Base-by-base conservation (phyloP, 495 filamentous ascomycete genomes). In the Podospora pseudopauciseta region DNA sequence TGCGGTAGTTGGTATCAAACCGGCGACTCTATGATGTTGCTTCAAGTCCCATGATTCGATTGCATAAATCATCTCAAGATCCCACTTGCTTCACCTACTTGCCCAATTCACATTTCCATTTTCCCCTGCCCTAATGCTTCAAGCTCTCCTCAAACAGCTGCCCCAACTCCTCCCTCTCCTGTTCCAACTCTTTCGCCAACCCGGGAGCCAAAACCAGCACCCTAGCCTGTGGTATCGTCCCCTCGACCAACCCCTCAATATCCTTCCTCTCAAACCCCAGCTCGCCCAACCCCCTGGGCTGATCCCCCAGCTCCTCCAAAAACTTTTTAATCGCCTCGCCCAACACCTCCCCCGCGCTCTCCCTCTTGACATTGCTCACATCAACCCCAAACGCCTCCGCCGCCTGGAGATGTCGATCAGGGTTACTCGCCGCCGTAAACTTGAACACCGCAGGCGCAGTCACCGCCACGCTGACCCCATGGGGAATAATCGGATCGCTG, bases 391-490 rank as follows among this genome's bases (percentile, higher is more conserved):
- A 98, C 0, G 84, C 87, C 79, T 97, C 93, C 2, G 96, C 95
- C 5, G 94, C 96, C 1, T 86, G 87, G 16, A 98, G 80, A 77
- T 99, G 95, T 2, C 95, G 88, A 11, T 96, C 92, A 0, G 95
- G 95, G 72, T 97, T 97, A 1, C 90, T 92, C 0, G 94, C 83
- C 0, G 85, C 96, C 0, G 94, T 99, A 78, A 98, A 98, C 3
- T 86, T 85, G 86, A 99, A 99, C 9, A 98, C 95, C 0, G 93
- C 90, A 0, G 96, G 95, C 0, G 96, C 94, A 2, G 93, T 95
- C 5, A 99, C 94, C 20, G 95, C 95, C 0, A 99, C 95, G 1
- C 89, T 91, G 44, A 99, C 95, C 26, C 96, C 96, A 80, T 98
- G 96, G 0, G 95, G 94, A 74, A 98, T 98, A 70, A 99, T 91